Percentiles rank a stretch among this genome's conserved stretches.
These are phyloP conservation scores for Inga laurina DNA, from an alignment of 306 rosid genomes.

Conservation along the genomic window DNA sequence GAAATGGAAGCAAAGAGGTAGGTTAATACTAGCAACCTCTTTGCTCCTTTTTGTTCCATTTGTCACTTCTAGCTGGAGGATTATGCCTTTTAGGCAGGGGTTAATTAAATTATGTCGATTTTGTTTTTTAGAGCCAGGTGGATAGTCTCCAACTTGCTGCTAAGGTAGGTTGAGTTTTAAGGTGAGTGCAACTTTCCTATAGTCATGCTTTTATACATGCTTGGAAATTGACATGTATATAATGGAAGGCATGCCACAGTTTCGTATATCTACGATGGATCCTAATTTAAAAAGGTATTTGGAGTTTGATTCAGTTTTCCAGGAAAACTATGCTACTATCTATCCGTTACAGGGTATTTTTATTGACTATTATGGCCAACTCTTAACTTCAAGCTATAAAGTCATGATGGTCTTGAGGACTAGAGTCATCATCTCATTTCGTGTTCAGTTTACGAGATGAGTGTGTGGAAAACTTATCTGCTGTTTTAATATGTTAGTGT, in stretches of 20 bases:
- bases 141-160: constrained; percentile 80
- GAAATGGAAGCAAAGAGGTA: constrained; percentile 77
- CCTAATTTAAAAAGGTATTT: neutral
- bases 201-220: constrained; percentile 23
- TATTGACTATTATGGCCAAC: neutral
- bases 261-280: neutral
- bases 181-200: constrained; percentile 63
- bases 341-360: neutral
- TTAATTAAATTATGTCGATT: constrained; percentile 68
- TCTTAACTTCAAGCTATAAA: neutral
- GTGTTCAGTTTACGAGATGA: neutral
- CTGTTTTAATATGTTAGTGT: no score
- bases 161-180: constrained; percentile 72
- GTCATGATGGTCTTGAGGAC: neutral
- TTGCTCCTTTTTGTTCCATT: constrained; percentile 42
- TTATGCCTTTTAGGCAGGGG: constrained; percentile 43
- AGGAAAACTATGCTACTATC: neutral
- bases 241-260: neutral
- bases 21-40: constrained; percentile 65
- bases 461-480: no score
- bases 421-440: neutral
- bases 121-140: constrained; percentile 64
- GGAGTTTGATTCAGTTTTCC: neutral
- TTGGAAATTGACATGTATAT: constrained; percentile 26
- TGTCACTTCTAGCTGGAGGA: constrained; percentile 46